Conservation (phyloP, 257 asterid species). For the Galeopsis tetrahit region DNA sequence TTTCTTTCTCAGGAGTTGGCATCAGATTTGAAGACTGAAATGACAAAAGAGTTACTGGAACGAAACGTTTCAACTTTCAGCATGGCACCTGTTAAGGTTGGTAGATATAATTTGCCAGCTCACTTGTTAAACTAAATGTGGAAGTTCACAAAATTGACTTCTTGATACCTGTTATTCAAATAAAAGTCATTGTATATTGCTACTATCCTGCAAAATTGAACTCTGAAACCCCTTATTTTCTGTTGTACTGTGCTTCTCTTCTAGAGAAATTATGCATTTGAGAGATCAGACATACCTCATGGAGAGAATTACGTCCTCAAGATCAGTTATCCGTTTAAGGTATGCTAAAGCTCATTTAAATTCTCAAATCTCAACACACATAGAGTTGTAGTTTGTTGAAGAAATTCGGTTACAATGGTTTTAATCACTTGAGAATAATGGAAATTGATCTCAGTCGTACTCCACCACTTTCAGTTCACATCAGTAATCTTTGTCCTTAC, state of each 20-base stretch:
- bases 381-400: slow-evolving; percentile 2
- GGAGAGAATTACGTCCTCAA: slow-evolving; percentile 89
- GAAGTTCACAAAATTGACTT: slow-evolving; percentile 15
- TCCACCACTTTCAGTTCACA: slow-evolving; percentile 35
- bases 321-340: slow-evolving; percentile 89
- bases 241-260: slow-evolving; percentile 27
- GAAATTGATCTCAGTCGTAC: slow-evolving; percentile 20
- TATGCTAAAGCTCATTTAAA: slow-evolving; percentile 31
- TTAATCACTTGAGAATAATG: slow-evolving; percentile 33
- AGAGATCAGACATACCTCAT: slow-evolving; percentile 78
- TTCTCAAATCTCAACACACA: slow-evolving; percentile 17
- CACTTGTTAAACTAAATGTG: slow-evolving; percentile 14
- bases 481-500: slow-evolving; percentile 37
- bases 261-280: slow-evolving; percentile 96
- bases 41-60: slow-evolving; percentile 57
- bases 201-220: slow-evolving; percentile 26
- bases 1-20: slow-evolving; percentile 70
- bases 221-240: slow-evolving; percentile 19
- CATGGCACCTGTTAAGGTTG: slow-evolving; percentile 91
- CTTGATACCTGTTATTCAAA: slow-evolving; percentile 13
- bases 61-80: slow-evolving; percentile 74
- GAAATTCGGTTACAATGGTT: slow-evolving; percentile 22
- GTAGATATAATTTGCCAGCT: slow-evolving; percentile 37
- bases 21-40: slow-evolving; percentile 75
- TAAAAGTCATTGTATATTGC: background rate